Conservation (phyloP, 257 asterid genomes). For the Solanum paucissectum region DNA sequence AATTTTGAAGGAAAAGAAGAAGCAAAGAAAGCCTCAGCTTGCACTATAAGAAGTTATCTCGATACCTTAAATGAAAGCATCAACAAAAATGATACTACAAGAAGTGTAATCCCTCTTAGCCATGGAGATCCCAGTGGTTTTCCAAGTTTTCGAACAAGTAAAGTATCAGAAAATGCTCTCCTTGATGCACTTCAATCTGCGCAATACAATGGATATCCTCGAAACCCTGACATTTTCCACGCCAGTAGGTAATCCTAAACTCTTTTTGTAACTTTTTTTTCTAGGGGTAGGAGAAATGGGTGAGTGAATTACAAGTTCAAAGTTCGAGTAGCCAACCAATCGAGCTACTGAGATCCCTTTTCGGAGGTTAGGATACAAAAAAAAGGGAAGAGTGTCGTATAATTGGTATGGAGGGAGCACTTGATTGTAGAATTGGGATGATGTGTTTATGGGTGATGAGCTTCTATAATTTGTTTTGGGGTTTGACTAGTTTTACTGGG, state of each 20-base stretch:
- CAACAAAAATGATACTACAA: constrained; percentile 13
- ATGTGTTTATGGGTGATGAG: neutral
- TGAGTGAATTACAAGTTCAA: neutral
- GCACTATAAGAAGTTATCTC: constrained; percentile 7
- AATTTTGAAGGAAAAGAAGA: constrained; percentile 17
- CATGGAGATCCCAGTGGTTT: constrained; percentile 60
- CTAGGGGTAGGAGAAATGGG: neutral
- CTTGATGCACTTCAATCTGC: constrained; percentile 33
- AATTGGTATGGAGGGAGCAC: neutral
- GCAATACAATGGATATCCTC: constrained; percentile 40
- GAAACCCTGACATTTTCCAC: constrained; percentile 20
- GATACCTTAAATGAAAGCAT: constrained; percentile 3
- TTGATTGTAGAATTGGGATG: neutral
- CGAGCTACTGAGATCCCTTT: neutral
- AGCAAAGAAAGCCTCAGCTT: constrained; percentile 9
- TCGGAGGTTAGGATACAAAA: neutral
- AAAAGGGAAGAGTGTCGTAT: neutral
- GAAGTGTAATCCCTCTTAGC: constrained; percentile 44
- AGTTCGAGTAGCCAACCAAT: neutral
- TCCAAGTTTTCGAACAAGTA: constrained; percentile 39
- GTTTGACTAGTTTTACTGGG: neutral
- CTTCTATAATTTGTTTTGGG: neutral
- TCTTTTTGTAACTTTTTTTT: neutral
- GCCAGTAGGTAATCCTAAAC: constrained; percentile 35
- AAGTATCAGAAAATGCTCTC: constrained; percentile 36